Evolutionary conservation across 2,329 filamentous ascomycete species (phyloP), one percentile per base, ranked within the genome.

Genomic region (Monilinia vaccinii-corymbosi): DNA sequence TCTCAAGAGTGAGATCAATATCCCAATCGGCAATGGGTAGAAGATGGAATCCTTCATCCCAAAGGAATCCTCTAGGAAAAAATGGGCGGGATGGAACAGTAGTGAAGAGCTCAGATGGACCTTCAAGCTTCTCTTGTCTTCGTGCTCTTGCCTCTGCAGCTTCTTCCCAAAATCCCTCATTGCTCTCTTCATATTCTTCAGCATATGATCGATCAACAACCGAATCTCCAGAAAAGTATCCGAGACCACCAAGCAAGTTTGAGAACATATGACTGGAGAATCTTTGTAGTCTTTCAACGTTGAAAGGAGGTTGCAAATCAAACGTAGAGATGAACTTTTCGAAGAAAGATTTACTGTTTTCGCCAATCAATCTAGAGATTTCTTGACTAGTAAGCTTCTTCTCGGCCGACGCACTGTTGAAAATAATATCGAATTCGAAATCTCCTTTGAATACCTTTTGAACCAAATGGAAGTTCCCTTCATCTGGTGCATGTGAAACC

Each of bases 11-110:
- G 56, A 97, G 80, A 70, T 97, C 92, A 56, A 91, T 84, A 71
- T 99, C 94, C 89, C 92, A 99, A 66, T 99, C 93, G 23, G 91
- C 82, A 58, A 99, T 86, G 1, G 92, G 92, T 51, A 96, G 78
- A 40, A 99, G 78, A 70, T 99, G 94, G 75, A 97, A 99, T 0
- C 94, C 94, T 73, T 99, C 94, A 69, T 99, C 94, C 94, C 94
- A 99, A 4, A 97, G 79, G 73, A 99, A 99, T 0, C 94, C 94
- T 63, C 94, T 83, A 1, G 94, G 94, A 75, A 99, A 99, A 78
- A 99, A 99, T 0, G 94, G 89, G 5, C 94, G 81, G 10, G 93
- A 97, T 0, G 94, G 94, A 60, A 97, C 87, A 68, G 86, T 90
- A 8, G 92, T 95, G 72, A 92, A 97, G 2, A 99, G 82, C 72